Conservation (phyloP, 192 early-diverging fungal genomes). For the Linnemannia elongata region DNA sequence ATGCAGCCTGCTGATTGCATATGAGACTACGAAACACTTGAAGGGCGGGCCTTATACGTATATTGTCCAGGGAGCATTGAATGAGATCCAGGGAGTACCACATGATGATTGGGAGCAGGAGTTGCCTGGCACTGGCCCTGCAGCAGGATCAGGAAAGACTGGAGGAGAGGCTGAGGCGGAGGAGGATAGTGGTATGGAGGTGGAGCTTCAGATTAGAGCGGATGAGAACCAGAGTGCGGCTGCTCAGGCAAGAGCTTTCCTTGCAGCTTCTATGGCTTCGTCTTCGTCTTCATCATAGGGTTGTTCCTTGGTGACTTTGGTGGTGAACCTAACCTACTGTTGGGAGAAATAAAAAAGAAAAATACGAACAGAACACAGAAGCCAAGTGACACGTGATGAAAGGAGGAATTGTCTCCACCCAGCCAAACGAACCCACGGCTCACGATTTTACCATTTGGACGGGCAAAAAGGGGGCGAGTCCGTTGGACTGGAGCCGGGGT, state of each 20-base stretch:
- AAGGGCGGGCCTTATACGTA: slow-evolving; percentile 69
- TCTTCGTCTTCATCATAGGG: background rate
- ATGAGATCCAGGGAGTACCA: slow-evolving; percentile 66
- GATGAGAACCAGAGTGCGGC: slow-evolving; percentile 37
- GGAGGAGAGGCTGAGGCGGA: background rate
- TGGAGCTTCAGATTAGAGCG: slow-evolving; percentile 14
- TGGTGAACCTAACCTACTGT: no score
- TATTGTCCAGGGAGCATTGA: slow-evolving; percentile 68
- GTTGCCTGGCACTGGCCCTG: slow-evolving; percentile 3
- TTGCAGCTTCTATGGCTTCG: slow-evolving; percentile 11
- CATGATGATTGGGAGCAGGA: slow-evolving; percentile 49
- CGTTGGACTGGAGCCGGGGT: slow-evolving; percentile 3
- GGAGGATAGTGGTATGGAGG: background rate
- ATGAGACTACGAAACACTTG: slow-evolving; percentile 64
- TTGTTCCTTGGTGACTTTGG: background rate
- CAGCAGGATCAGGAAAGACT: background rate
- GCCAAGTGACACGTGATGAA: slow-evolving; percentile 2
- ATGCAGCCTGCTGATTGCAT: slow-evolving; percentile 66
- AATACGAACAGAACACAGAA: background rate
- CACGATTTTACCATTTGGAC: background rate
- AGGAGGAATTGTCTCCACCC: background rate
- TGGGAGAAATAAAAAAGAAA: background rate
- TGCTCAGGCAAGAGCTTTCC: slow-evolving; percentile 33
- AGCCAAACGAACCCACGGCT: background rate
- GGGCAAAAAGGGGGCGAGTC: slow-evolving; percentile 1